Conservation (phyloP, 495 filamentous ascomycete species). For the Xylaria bambusicola region DNA sequence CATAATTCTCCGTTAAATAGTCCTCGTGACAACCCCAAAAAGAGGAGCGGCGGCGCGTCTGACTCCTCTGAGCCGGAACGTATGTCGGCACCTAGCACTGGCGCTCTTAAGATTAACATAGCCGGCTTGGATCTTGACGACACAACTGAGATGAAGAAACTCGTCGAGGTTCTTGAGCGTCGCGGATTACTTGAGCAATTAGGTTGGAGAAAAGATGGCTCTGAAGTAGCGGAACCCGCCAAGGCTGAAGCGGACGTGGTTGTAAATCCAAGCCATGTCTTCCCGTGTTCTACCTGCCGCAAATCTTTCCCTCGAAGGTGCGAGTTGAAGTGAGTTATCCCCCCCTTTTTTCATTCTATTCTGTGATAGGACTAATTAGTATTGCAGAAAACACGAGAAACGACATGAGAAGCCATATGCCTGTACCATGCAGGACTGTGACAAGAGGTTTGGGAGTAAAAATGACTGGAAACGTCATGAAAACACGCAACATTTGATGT, state of each 20-base stretch:
- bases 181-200: slow-evolving; percentile 31
- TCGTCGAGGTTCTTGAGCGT: slow-evolving; percentile 22
- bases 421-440: slow-evolving; percentile 76
- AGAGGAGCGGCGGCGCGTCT: slow-evolving; percentile 4
- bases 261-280: slow-evolving; percentile 35
- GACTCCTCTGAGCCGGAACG: slow-evolving; percentile 1
- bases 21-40: neutral
- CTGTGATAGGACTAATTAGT: neutral
- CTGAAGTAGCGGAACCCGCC: slow-evolving; percentile 5
- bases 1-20: neutral
- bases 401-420: slow-evolving; percentile 85
- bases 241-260: slow-evolving; percentile 13
- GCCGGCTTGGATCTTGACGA: neutral
- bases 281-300: slow-evolving; percentile 55
- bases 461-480: slow-evolving; percentile 98
- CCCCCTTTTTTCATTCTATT: neutral
- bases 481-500: slow-evolving; percentile 77
- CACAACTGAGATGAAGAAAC: slow-evolving; percentile 7
- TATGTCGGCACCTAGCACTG: neutral
- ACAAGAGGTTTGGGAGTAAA: slow-evolving; percentile 84
- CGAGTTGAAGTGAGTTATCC: slow-evolving; percentile 66
- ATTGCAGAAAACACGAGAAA: slow-evolving; percentile 78
- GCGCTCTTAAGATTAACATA: neutral
- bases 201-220: slow-evolving; percentile 34
- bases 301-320: slow-evolving; percentile 62